These are phyloP conservation scores for Rhizopogon salebrosus DNA, from an alignment of 768 basidiomycete species.

Conservation along the genomic window DNA sequence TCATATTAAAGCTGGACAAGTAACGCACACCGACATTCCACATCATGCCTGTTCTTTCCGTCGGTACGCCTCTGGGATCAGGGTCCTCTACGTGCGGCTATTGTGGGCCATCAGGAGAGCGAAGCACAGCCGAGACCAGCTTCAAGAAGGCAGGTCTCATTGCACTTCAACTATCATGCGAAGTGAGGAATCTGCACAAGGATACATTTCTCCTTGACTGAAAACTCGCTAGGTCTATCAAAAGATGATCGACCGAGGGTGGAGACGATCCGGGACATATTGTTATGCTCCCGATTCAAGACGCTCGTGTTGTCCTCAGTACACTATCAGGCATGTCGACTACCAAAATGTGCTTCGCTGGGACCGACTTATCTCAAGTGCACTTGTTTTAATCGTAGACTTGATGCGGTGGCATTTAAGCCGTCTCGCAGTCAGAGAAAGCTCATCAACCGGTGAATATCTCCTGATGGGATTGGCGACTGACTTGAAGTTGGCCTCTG, in stretches of 20 bases:
- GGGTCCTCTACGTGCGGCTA: constrained; percentile 56
- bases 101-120: constrained; percentile 50
- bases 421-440: constrained; percentile 74
- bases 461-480: background rate
- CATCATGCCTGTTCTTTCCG: constrained; percentile 21
- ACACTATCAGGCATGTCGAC: constrained; percentile 76
- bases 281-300: constrained; percentile 86
- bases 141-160: constrained; percentile 44
- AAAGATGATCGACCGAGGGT: constrained; percentile 78
- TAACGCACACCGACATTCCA: background rate
- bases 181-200: constrained; percentile 28
- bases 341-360: too few relatives aligned
- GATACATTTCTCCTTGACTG: background rate
- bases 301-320: constrained; percentile 86
- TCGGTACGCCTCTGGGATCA: constrained; percentile 21
- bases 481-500: background rate
- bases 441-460: constrained; percentile 57
- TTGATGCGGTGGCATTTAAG: constrained; percentile 62
- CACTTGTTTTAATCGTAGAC: constrained; percentile 33
- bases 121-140: constrained; percentile 37
- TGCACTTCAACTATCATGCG: constrained; percentile 49
- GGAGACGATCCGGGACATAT: constrained; percentile 79
- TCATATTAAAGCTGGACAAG: too few relatives aligned
- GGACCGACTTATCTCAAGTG: background rate
- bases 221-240: constrained; percentile 57